Evolutionary conservation across 2,329 filamentous ascomycete genomes (phyloP), one percentile per base, ranked within the genome.

Genomic region (Karstenula rhodostoma): DNA sequence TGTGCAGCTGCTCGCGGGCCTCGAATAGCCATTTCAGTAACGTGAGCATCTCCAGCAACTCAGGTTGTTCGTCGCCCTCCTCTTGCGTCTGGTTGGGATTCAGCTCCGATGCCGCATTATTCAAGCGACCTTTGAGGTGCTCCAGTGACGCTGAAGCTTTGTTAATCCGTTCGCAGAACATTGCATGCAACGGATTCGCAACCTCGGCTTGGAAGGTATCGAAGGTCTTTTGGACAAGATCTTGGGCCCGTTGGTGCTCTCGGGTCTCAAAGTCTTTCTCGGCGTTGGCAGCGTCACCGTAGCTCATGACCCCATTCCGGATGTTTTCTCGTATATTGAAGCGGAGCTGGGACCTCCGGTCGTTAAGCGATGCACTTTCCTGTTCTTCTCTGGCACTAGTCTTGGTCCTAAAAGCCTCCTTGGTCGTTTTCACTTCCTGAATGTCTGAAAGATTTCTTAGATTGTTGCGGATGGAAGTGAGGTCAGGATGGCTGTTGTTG

Each of bases 1-100:
- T 89, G 79, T 98, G 90, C 9, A 98, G 84, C 49, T 87, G 85
- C 78, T 99, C 95, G n/a, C 94, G 89, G 0, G 91, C 90, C 76
- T 99, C 95, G 69, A 97, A 98, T 9, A 98, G 88, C 94, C 95
- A 98, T 73, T 98, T 99, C 15, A 98, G 84, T 50, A 97, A 86
- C 0, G 94, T 98, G 13, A 99, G 84, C 78, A 97, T 96, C 78
- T 99, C 95, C 2, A 98, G 83, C 0, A 98, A 84, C 77, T 99
- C 95, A 0, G 95, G 95, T 74, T 94, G 89, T 76, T 97, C 94
- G 68, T 98, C 94, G 19, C 95, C 94, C 79, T 97, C 94, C 77
- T 97, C 93, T 76, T 97, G 94, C 0, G 93, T 90, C 77, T 93
- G 88, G 71, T 96, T 94, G 0, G 93, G 90, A 64, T 88, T 87